These are phyloP conservation scores for Iberis pinnata DNA, from an alignment of 345 rosid species.

Conservation along the genomic window DNA sequence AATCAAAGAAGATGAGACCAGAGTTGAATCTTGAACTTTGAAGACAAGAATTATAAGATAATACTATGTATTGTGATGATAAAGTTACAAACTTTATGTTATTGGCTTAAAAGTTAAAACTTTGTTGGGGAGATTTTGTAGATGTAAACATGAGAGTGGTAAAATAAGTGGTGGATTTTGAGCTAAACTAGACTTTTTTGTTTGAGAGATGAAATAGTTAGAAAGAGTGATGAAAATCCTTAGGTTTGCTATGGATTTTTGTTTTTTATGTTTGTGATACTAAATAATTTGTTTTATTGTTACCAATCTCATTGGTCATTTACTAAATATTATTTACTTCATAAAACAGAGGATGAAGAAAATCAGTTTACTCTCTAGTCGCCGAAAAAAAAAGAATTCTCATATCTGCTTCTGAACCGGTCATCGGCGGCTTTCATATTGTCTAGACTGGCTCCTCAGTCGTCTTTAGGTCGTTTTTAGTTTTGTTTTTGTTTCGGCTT, in stretches of 20 bases:
- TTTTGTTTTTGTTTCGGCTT: too few species aligned
- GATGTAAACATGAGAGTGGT: conserved; percentile 28
- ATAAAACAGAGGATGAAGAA: conserved; percentile 8
- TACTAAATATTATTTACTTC: neutral
- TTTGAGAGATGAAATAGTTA: conserved; percentile 14
- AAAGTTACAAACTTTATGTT: conserved; percentile 11
- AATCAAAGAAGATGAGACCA: conserved; percentile 17
- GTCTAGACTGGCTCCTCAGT: too few species aligned
- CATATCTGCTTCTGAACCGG: too few species aligned
- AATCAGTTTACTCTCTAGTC: too few species aligned
- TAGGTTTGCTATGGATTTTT: neutral
- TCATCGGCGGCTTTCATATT: too few species aligned
- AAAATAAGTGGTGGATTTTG: conserved; percentile 18
- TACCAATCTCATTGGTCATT: too few species aligned
- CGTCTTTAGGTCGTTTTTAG: too few species aligned
- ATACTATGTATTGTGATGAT: conserved; percentile 15
- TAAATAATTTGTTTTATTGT: too few species aligned
- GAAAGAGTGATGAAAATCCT: conserved; percentile 23
- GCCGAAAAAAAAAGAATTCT: too few species aligned
- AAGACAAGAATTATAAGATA: neutral
- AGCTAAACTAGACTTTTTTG: neutral
- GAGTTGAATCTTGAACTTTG: conserved; percentile 27
- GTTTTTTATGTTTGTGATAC: too few species aligned
- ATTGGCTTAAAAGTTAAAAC: conserved; percentile 10
- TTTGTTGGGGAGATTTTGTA: conserved; percentile 22